A percentile compares a stretch with the other conserved stretches of the same genome.
Conservation (phyloP, 2,329 filamentous ascomycete species). For the Teratosphaeria nubilosa region DNA sequence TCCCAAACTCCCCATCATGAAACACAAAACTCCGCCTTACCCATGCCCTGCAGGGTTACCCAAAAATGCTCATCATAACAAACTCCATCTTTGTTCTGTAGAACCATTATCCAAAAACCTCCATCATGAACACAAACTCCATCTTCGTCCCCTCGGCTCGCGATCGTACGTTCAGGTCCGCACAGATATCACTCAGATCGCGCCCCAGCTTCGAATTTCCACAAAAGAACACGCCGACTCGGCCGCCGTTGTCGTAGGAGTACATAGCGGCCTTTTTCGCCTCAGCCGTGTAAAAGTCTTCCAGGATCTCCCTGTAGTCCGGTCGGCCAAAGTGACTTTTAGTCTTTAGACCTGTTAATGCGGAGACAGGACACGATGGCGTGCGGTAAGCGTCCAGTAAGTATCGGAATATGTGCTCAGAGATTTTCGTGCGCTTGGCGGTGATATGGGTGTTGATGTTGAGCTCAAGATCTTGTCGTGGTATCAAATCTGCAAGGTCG, state of each 20-base stretch:
- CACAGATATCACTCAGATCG: neutral
- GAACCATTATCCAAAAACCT: neutral
- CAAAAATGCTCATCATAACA: too few relatives aligned
- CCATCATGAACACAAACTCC: neutral
- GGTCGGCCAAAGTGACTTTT: slow-evolving; percentile 5
- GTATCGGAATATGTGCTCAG: slow-evolving; percentile 46
- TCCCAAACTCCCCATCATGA: too few relatives aligned
- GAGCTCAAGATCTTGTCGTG: slow-evolving; percentile 37
- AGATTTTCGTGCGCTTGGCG: slow-evolving; percentile 43
- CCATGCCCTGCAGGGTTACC: too few relatives aligned
- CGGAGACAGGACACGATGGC: slow-evolving; percentile 40
- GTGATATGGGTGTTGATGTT: slow-evolving; percentile 49
- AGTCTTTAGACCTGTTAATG: slow-evolving; percentile 42
- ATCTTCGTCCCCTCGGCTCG: neutral
- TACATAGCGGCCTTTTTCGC: neutral
- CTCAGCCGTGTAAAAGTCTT: neutral
- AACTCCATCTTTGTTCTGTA: too few relatives aligned
- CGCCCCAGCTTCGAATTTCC: neutral
- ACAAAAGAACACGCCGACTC: neutral
- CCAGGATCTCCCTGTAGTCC: neutral
- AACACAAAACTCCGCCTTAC: too few relatives aligned
- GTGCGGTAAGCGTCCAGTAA: slow-evolving; percentile 48
- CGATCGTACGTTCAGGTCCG: neutral
- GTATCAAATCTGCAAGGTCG: slow-evolving; percentile 29
- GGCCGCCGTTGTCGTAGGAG: neutral